These are phyloP conservation scores for Clonostachys rhizophaga DNA, from an alignment of 2,329 filamentous ascomycete genomes.

Conservation along the genomic window DNA sequence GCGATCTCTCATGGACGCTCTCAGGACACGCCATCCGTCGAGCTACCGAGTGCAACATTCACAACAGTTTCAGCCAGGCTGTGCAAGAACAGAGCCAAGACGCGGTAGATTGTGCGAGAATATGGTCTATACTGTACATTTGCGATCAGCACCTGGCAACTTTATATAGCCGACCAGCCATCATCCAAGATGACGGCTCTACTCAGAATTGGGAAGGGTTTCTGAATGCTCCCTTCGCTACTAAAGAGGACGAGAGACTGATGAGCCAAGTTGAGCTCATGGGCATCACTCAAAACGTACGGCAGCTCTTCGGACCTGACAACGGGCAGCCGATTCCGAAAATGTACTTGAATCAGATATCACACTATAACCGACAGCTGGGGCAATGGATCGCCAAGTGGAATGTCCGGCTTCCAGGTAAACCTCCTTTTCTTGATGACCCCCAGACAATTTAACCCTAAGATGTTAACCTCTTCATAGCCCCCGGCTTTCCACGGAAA, in stretches of 20 bases:
- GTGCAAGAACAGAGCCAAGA: conserved; percentile 31
- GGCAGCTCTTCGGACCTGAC: conserved; percentile 51
- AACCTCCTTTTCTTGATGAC: neutral
- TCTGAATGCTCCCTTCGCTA: conserved; percentile 43
- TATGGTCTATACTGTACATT: conserved; percentile 59
- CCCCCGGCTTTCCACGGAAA: conserved; percentile 33
- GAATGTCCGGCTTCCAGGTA: conserved; percentile 20
- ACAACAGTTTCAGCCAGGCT: conserved; percentile 32
- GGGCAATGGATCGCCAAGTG: conserved; percentile 30
- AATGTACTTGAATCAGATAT: conserved; percentile 42
- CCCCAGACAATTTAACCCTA: neutral
- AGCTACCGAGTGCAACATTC: conserved; percentile 40
- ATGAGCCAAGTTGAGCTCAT: conserved; percentile 54
- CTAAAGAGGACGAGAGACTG: conserved; percentile 49
- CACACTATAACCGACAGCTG: conserved; percentile 21
- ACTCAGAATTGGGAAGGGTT: conserved; percentile 55
- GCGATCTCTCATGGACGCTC: conserved; percentile 58
- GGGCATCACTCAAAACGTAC: conserved; percentile 49
- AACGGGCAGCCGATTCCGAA: conserved; percentile 43
- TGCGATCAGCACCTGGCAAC: conserved; percentile 60
- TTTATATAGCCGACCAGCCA: conserved; percentile 52
- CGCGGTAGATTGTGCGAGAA: conserved; percentile 45
- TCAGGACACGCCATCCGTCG: conserved; percentile 48
- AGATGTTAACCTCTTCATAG: conserved; percentile 26
- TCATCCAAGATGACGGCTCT: conserved; percentile 52